Base-by-base conservation (phyloP, 352 stramenopile genomes). In the Globisporangium barbulae region DNA sequence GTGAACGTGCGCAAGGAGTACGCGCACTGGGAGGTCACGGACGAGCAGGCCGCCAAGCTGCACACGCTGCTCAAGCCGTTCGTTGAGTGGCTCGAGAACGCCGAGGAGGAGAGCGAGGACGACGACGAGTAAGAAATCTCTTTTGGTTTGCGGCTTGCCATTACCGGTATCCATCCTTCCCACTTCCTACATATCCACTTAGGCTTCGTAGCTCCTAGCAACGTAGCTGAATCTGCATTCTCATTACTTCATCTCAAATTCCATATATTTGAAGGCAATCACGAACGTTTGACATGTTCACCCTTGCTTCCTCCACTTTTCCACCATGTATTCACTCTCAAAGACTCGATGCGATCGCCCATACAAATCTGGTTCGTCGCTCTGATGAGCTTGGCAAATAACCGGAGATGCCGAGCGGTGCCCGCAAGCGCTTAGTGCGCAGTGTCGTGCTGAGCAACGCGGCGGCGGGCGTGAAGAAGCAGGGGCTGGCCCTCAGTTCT, bases 81-180 rank as follows among this genome's bases (percentile, higher is more conserved):
- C 63, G 89, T 99, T 47, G 94, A 97, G 58, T 99, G 97, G 97
- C 89, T 99, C 35, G 88, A 98, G 83, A 98, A 99, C 76, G 94
- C 93, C 47, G 91, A 97, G 63, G 91, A 97, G 50, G 91, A 97
- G 65, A 94, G 91, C 48, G 85, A 90, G 5, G 88, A 93, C 39
- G 77, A 75, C 45, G 74, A 88, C 59, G 73, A 90, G 63, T 87
- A 86, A 41, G 35, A 41, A 15, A 9, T 41, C 31, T 37, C 35
- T 15, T 4, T 1, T 15, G 72, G 47, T 44, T 13, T 15, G 39
- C 19, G 12, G 39, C 12, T 45, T 2, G 4, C 13, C 13, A 13
- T 13, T 41, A 41, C 35, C 13, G 33, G 33, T 39, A 8, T 9
- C 8, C 13, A 15, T 15, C 13, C 8, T 41, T 41, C 35, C 35